Evolutionary conservation across 495 filamentous ascomycete genomes (phyloP), one percentile per base, ranked within the genome.

Genomic region (Staphylotrichum longicolle): DNA sequence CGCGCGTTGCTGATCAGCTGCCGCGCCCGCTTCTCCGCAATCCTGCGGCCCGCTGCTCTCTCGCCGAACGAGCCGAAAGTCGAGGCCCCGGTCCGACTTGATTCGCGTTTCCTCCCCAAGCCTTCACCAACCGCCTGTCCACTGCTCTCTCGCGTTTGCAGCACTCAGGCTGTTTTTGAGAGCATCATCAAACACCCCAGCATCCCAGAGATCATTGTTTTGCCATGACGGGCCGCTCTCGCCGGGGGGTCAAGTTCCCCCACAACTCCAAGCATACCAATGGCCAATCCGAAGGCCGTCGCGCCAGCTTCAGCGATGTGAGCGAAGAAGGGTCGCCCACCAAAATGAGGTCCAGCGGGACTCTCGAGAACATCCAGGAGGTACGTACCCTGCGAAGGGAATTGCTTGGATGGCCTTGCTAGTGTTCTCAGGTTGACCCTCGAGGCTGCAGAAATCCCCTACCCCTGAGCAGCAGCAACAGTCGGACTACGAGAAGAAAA

Each of bases 401-500:
- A 27, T 27, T 27, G 20, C 20, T 27, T 27, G 20, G 20, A 27
- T 27, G 20, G 1, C 20, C 20, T 7, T 52, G 50, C 4, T 27
- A 7, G 10, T 45, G n/a, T 41, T 9, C 33, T 6, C 1, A 1
- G 3, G 11, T 57, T 57, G 34, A 50, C 42, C 4, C 0, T 34
- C 11, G 33, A 37, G 27, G 3, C 34, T 2, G 44, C 49, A 80
- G 76, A 75, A 74, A 61, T 64, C 69, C 9, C 52, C 66, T 11
- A 57, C 58, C 0, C 47, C 67, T 33, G 68, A 68, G 41, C 58
- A 70, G 55, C 46, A 68, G 37, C 64, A 68, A 33, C 55, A 66
- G 46, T 63, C 91, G 70, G 95, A 96, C 30, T 96, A 93, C 74
- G 91, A 97, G 71, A 98, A 96, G 86, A 99, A 99, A 77, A 96